Conservation (phyloP, 768 basidiomycete genomes). For the Gelatoporia subvermispora region DNA sequence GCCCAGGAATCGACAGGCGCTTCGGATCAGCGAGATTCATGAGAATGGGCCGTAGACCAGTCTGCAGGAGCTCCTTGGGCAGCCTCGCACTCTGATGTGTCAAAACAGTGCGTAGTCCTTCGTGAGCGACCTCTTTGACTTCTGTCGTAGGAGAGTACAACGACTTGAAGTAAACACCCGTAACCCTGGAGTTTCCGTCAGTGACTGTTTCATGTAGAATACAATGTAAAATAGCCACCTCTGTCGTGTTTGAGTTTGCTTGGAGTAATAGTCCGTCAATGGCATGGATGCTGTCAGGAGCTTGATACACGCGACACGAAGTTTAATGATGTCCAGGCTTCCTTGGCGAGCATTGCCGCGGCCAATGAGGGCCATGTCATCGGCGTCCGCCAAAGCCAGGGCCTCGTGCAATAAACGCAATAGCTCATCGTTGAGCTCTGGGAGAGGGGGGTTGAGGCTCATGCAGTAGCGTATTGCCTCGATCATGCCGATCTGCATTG, state of each 20-base stretch:
- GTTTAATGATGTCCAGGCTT: constrained; percentile 75
- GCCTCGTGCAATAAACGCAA: constrained; percentile 89
- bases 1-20: constrained; percentile 82
- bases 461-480: constrained; percentile 95
- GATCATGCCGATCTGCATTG: constrained; percentile 96
- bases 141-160: constrained; percentile 88
- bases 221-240: constrained; percentile 49
- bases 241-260: constrained; percentile 79
- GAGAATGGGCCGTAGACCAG: constrained; percentile 90
- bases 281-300: constrained; percentile 93
- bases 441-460: constrained; percentile 80
- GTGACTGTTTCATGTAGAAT: background rate
- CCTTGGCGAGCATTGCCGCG: constrained; percentile 75
- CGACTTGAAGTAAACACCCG: constrained; percentile 96
- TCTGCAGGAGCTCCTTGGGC: constrained; percentile 92
- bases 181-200: constrained; percentile 56
- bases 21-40: constrained; percentile 98
- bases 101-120: constrained; percentile 85
- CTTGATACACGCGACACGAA: constrained; percentile 91
- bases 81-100: constrained; percentile 86
- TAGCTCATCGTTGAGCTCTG: constrained; percentile 90
- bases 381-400: constrained; percentile 91
- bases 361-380: constrained; percentile 77
- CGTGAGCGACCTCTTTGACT: constrained; percentile 93
- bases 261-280: constrained; percentile 86